These are phyloP conservation scores for Schoenoplectus triqueter DNA, from an alignment of 202 grass and related monocot genomes.

Conservation along the genomic window DNA sequence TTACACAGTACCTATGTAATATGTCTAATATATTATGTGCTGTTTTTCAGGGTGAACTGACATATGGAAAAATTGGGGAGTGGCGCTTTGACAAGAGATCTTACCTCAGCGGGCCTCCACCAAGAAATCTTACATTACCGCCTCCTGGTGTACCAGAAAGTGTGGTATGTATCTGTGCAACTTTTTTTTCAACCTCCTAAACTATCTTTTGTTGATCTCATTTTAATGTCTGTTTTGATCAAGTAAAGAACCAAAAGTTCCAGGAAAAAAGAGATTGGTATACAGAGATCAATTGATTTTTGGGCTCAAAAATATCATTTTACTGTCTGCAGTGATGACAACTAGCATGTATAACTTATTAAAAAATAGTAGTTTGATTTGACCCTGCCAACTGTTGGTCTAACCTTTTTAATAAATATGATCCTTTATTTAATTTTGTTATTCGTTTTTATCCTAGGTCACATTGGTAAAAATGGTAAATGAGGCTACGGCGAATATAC, in stretches of 20 bases:
- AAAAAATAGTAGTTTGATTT: background rate
- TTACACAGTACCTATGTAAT: background rate
- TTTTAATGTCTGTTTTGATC: background rate
- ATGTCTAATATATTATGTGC: constrained; percentile 14
- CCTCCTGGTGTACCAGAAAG: constrained; percentile 96
- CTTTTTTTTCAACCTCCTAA: background rate
- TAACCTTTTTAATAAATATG: background rate
- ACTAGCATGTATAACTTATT: background rate
- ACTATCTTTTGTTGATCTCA: background rate
- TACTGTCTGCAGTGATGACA: background rate
- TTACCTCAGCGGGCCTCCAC: constrained; percentile 61
- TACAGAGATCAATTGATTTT: background rate
- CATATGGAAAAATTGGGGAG: constrained; percentile 94
- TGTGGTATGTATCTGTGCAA: constrained; percentile 64
- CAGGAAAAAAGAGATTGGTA: background rate
- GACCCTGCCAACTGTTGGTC: background rate
- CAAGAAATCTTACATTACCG: constrained; percentile 85
- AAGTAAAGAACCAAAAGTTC: background rate
- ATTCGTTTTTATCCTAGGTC: constrained; percentile 44
- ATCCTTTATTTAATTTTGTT: constrained; percentile 10
- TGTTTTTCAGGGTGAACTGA: constrained; percentile 71
- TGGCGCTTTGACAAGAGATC: constrained; percentile 97
- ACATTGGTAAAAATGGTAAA: constrained; percentile 94
- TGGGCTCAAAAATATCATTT: background rate
- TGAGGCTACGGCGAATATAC: constrained; percentile 74